phyloP scores from a whole-genome alignment of 2,329 filamentous ascomycete genomes.

The Endoconidiophora laricicola region DNA sequence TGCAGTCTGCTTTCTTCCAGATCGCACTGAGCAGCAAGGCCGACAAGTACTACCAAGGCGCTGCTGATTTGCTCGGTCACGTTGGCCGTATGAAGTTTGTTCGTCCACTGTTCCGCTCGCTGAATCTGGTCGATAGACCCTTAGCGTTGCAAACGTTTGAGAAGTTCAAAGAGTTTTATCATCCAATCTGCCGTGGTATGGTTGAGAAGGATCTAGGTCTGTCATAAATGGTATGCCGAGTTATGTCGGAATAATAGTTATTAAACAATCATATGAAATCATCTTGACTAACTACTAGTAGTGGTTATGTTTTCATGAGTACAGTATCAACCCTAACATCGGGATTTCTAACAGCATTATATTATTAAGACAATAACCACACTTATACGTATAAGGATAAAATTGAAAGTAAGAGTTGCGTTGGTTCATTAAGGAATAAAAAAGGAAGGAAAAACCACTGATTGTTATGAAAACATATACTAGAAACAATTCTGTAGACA shows the following conservation, averaged over 20 bases:
- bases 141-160: conserved; percentile 71
- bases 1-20: conserved; percentile 63
- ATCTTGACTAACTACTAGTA: background rate
- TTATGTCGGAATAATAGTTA: background rate
- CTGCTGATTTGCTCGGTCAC: conserved; percentile 57
- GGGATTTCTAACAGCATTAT: too few relatives aligned
- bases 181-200: conserved; percentile 78
- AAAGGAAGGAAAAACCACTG: background rate
- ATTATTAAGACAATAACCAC: too few relatives aligned
- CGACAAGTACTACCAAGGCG: conserved; percentile 48
- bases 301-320: too few relatives aligned
- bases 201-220: conserved; percentile 60
- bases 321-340: too few relatives aligned
- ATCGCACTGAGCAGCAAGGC: conserved; percentile 65
- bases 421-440: background rate
- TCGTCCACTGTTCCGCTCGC: conserved; percentile 59
- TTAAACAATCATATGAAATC: background rate
- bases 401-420: too few relatives aligned
- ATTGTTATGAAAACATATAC: background rate
- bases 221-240: conserved; percentile 1
- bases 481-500: background rate
- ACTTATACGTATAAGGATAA: too few relatives aligned
- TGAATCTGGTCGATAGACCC: conserved; percentile 57
- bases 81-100: conserved; percentile 98
- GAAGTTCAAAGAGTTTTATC: conserved; percentile 82